phyloP scores from a whole-genome alignment of 805 yeast genomes.

The Ogataea salicorniae region DNA sequence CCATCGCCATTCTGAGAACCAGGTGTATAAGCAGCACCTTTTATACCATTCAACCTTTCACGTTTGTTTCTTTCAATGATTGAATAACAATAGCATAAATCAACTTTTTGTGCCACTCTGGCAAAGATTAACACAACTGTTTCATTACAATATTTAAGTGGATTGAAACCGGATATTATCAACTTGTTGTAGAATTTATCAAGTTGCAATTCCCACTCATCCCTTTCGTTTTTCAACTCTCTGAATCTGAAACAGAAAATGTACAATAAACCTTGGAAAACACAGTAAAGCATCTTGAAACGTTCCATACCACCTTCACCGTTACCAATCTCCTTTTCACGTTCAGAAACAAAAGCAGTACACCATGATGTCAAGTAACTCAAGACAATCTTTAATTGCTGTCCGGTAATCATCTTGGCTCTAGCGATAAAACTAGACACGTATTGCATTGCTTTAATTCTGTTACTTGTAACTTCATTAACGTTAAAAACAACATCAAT shows the following conservation, averaged over 20 bases:
- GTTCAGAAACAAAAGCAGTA: constrained; percentile 70
- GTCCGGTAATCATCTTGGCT: constrained; percentile 63
- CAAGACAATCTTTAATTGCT: constrained; percentile 78
- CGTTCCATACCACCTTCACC: constrained; percentile 77
- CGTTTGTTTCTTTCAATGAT: constrained; percentile 87
- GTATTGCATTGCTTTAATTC: constrained; percentile 89
- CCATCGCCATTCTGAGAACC: not conserved
- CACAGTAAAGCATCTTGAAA: constrained; percentile 83
- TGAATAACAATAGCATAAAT: constrained; percentile 88
- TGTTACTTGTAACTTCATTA: constrained; percentile 61
- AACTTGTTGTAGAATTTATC: constrained; percentile 85
- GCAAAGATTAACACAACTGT: constrained; percentile 94
- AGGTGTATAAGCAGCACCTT: constrained; percentile 17
- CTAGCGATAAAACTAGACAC: constrained; percentile 87
- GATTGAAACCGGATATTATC: constrained; percentile 85
- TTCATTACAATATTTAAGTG: constrained; percentile 87
- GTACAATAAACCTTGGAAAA: constrained; percentile 84
- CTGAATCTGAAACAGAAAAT: constrained; percentile 86
- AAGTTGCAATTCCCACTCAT: constrained; percentile 71
- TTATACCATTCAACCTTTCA: constrained; percentile 49
- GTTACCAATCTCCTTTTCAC: constrained; percentile 76
- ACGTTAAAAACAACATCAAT: constrained; percentile 79
- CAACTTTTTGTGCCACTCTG: constrained; percentile 81
- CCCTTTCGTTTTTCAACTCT: constrained; percentile 37
- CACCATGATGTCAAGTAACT: constrained; percentile 82